A percentile compares a stretch with the other conserved stretches of the same genome.
Conservation (phyloP, 2,329 filamentous ascomycete genomes). For the Xylaria sp. region DNA sequence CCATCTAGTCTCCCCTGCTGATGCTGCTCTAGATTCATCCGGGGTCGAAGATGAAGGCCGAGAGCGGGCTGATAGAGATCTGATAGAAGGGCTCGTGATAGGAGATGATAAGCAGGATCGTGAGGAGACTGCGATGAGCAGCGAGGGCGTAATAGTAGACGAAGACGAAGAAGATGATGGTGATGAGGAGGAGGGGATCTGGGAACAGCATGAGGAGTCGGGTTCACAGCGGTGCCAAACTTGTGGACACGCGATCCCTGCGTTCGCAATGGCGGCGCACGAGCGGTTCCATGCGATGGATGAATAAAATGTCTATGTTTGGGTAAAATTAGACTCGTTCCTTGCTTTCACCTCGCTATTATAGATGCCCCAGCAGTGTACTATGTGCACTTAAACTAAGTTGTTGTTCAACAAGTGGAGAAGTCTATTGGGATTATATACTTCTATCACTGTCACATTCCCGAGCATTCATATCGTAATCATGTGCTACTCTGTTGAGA, state of each 20-base stretch:
- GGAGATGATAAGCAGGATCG: neutral
- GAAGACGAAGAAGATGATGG: constrained; percentile 35
- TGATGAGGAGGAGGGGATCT: constrained; percentile 26
- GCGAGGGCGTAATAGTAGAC: constrained; percentile 11
- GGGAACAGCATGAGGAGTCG: constrained; percentile 49
- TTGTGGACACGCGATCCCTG: constrained; percentile 66
- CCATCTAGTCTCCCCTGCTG: neutral
- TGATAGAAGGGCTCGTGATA: neutral
- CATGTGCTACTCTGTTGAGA: constrained; percentile 6
- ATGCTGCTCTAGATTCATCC: neutral
- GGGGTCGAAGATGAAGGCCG: neutral
- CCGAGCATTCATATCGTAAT: constrained; percentile 19
- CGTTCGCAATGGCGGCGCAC: constrained; percentile 70
- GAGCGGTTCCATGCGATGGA: constrained; percentile 60
- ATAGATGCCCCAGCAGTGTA: constrained; percentile 15
- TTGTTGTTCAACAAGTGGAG: neutral
- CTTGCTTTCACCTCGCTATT: neutral
- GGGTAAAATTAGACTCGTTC: neutral
- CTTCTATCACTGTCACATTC: constrained; percentile 6
- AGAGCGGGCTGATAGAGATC: neutral
- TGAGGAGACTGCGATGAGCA: neutral
- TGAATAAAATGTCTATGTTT: constrained; percentile 38
- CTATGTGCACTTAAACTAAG: neutral
- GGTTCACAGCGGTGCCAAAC: constrained; percentile 55
- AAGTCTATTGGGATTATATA: constrained; percentile 17